phyloP scores from a whole-genome alignment of 1,284 basidiomycete genomes.

The Xerocomus minutiporus region DNA sequence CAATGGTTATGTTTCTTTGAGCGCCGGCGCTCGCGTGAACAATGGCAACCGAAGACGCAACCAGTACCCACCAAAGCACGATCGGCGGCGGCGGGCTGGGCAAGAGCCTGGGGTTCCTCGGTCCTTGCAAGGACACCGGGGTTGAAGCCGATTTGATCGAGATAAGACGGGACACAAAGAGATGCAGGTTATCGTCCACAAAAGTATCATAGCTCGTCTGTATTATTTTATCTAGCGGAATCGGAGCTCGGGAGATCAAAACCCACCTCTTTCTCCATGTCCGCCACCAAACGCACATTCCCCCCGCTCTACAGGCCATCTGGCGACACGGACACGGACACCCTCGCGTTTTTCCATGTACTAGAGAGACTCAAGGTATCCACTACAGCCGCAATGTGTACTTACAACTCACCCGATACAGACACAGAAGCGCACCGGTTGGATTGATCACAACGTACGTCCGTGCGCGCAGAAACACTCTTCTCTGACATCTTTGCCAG shows the following conservation, averaged over 20 bases:
- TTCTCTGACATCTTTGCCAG: conserved; percentile 37
- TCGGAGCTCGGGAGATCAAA: conserved; percentile 24
- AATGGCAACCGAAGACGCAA: conserved; percentile 48
- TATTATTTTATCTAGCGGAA: conserved; percentile 33
- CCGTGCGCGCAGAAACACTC: not conserved
- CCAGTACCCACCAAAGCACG: conserved; percentile 51
- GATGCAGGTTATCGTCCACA: conserved; percentile 45
- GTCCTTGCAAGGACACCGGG: conserved; percentile 57
- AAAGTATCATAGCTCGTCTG: conserved; percentile 20
- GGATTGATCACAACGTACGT: conserved; percentile 78
- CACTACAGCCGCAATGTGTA: not conserved
- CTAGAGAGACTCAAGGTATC: conserved; percentile 81
- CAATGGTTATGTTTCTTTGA: conserved; percentile 31
- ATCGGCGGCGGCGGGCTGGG: conserved; percentile 55
- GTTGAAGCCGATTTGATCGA: conserved; percentile 70
- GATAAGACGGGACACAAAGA: conserved; percentile 68
- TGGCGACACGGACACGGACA: conserved; percentile 58
- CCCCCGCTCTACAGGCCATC: conserved; percentile 53
- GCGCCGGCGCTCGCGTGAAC: conserved; percentile 34
- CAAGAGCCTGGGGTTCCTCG: conserved; percentile 56
- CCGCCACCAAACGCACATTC: conserved; percentile 36
- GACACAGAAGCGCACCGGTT: conserved; percentile 94
- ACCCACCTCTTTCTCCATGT: not conserved
- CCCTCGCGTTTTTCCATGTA: conserved; percentile 85
- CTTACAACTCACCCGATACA: conserved; percentile 29